Evolutionary conservation across 179 eudicot genomes (phyloP).

Genomic region (Sideroxylon spinosum): DNA sequence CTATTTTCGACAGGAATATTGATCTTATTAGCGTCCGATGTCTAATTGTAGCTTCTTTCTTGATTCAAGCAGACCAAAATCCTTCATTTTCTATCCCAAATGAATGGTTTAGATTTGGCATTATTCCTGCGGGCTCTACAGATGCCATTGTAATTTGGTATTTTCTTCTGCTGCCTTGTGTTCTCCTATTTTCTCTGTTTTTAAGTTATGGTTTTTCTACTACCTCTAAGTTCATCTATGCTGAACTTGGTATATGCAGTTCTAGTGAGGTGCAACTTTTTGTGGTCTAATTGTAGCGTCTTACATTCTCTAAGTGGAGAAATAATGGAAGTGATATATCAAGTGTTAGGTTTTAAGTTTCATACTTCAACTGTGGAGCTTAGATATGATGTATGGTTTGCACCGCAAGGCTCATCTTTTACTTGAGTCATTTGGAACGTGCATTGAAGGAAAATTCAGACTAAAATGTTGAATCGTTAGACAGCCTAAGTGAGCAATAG

Average conservation of each 20-base stretch:
- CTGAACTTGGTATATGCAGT: background rate
- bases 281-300: background rate
- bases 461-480: background rate
- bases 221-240: background rate
- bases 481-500: background rate
- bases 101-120: constrained; percentile 73
- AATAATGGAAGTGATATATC: background rate
- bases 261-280: background rate
- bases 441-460: background rate
- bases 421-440: background rate
- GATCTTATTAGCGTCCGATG: background rate
- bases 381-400: background rate
- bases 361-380: background rate
- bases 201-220: background rate
- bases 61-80: constrained; percentile 43
- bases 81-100: constrained; percentile 61
- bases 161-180: constrained; percentile 16
- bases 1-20: background rate
- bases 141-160: constrained; percentile 98
- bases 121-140: constrained; percentile 96
- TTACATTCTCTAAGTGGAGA: background rate
- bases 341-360: background rate
- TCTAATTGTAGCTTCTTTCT: constrained; percentile 17
- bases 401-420: background rate
- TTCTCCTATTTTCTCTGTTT: constrained; percentile 8